Base-by-base conservation (phyloP, 148 eudicot species). In the Tetragonia tetragonoides region DNA sequence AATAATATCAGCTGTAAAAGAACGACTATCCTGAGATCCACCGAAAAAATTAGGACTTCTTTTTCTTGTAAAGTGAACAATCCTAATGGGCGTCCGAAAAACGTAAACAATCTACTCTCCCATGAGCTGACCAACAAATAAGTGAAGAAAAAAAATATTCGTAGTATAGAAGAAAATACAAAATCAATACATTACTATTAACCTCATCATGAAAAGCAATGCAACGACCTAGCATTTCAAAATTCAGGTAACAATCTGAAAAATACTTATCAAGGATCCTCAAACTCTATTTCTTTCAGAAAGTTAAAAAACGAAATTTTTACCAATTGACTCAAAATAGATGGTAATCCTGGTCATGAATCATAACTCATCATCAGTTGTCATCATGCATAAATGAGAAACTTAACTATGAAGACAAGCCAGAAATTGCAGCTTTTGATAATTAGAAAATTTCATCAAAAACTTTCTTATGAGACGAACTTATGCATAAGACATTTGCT, bases 181-280 rank as follows among this genome's bases (percentile, higher is more conserved):
- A n/a, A 10, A 69, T 69, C 57, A 46, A 69, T 7, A 69, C 59
- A 49, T 44, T 47, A 15, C 42, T 70, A 49, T 66, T 60, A 20
- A 54, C 63, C 40, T 37, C 38, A 37, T 49, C 71, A 75, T 23
- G 57, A 65, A 49, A 75, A 37, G 34, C 61, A 18, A 65, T 34
- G 28, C 47, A 65, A 70, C 28, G 66, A 64, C 78, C n/a, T 73
- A 23, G 65, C 54, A 17, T 56, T 47, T 39, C 44, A 41, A 28
- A 34, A 68, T 28, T 34, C 42, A 66, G 40, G 49, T 76, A 23
- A 3, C 38, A 24, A 59, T 46, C 23, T 57, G 65, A 74, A 74
- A 40, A 10, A 8, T 0, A 10, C 34, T 28, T 24, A 10, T 23
- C 23, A 68, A 20, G 6, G 9, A 14, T 20, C 2, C 49, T 42